phyloP scores from a whole-genome alignment of 2,329 filamentous ascomycete species.

The Pseudogymnoascus sp. region DNA sequence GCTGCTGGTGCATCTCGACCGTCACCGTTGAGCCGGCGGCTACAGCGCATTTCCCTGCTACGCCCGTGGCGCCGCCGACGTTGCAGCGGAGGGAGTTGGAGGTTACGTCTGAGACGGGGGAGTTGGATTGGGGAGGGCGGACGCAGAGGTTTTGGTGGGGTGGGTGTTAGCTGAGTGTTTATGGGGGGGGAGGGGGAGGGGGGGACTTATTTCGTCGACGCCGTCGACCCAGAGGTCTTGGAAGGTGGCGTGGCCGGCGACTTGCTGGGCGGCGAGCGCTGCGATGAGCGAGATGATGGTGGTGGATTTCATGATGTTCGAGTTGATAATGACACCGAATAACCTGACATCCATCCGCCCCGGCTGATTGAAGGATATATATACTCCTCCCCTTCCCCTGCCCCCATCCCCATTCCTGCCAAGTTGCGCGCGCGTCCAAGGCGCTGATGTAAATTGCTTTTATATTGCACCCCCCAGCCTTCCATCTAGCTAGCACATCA shows the following conservation, averaged over 20 bases:
- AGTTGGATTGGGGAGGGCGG: conserved; percentile 43
- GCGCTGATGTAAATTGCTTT: neutral
- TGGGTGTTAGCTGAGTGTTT: conserved; percentile 37
- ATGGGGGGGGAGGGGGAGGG: conserved; percentile 23
- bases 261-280: conserved; percentile 18
- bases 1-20: conserved; percentile 51
- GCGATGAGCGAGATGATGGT: conserved; percentile 10
- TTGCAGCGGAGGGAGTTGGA: conserved; percentile 45
- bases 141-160: conserved; percentile 38
- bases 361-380: neutral
- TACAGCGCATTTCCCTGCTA: conserved; percentile 38
- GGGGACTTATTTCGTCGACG: conserved; percentile 36
- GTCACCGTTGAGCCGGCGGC: conserved; percentile 34
- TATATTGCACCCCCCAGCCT: neutral
- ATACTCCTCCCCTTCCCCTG: neutral
- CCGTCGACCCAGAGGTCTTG: conserved; percentile 43
- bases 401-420: neutral
- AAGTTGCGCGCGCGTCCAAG: neutral
- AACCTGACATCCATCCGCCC: conserved; percentile 33
- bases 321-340: conserved; percentile 17
- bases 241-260: conserved; percentile 42
- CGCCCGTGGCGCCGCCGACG: conserved; percentile 29
- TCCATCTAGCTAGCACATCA: neutral
- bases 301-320: conserved; percentile 10
- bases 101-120: conserved; percentile 41